A percentile compares a stretch with the other conserved stretches of the same genome.
Conservation (phyloP, 2,329 filamentous ascomycete genomes). For the Cryoendolithus antarcticus region DNA sequence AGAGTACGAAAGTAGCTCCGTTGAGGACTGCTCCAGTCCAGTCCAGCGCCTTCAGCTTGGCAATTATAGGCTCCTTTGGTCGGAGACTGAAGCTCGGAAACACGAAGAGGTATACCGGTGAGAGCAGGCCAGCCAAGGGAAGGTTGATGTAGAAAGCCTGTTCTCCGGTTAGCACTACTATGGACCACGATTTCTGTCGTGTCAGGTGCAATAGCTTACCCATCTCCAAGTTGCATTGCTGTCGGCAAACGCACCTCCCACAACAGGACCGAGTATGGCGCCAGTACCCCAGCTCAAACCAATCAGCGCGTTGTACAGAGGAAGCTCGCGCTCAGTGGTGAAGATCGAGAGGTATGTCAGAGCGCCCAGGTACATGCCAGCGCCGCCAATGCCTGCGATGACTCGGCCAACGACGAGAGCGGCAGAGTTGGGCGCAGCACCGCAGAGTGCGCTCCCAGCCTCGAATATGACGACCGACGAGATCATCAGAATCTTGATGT, state of each 20-base stretch:
- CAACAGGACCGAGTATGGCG: conserved; percentile 19
- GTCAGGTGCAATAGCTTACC: conserved; percentile 4
- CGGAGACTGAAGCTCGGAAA: conserved; percentile 23
- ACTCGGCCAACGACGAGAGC: conserved; percentile 23
- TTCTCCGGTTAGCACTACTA: conserved; percentile 8
- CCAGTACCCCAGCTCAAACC: conserved; percentile 17
- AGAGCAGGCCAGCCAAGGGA: conserved; percentile 29
- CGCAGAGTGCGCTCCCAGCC: conserved; percentile 20
- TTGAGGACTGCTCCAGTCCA: conserved; percentile 35
- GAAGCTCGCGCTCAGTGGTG: conserved; percentile 8
- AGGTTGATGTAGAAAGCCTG: conserved; percentile 13
- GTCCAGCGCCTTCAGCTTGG: conserved; percentile 26
- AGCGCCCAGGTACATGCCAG: conserved; percentile 21
- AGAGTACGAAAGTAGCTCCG: conserved; percentile 27
- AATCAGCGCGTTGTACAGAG: conserved; percentile 8
- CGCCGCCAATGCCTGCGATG: conserved; percentile 21
- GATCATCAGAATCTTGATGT: conserved; percentile 19
- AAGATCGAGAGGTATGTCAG: conserved; percentile 7
- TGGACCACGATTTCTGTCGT: neutral
- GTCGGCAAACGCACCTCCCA: conserved; percentile 21
- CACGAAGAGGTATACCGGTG: conserved; percentile 34
- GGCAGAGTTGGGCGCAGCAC: conserved; percentile 20
- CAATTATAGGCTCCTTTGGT: neutral
- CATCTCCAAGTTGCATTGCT: conserved; percentile 20
- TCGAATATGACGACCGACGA: conserved; percentile 16